Base-by-base conservation (phyloP, 1,139 yeast species). In the Taphrina populina region DNA sequence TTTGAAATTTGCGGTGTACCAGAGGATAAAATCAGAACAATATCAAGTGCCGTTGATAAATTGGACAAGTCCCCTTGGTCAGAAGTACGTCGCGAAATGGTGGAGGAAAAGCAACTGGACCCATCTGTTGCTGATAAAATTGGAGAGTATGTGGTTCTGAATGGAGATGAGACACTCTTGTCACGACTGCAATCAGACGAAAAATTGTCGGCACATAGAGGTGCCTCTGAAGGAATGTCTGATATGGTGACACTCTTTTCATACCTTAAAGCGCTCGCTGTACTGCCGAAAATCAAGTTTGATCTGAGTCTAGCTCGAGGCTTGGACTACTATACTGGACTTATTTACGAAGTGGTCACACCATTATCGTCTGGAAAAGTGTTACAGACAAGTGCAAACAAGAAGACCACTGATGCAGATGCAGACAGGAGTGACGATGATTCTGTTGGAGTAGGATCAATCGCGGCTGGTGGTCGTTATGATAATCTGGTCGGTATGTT, bases 381-480 rank as follows among this genome's bases (percentile, higher is more conserved):
- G 58, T 49, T 15, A 56, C 45, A 19, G 75, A 73, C 35, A 84
- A 80, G 66, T 71, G 82, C 66, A 82, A 83, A 68, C 78, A 76
- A 59, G 78, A 58, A 70, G 66, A 52, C 59, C 32, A 33, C 58
- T 56, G 44, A 68, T 66, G 82, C 77, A 23, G 88, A 81, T 52
- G 97, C 88, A 63, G 98, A 92, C 71, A 95, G 95, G 56, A 85
- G 95, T 52, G 97, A 88, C 62, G 61, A 60, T 21, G 64, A 57
- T 24, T 88, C 85, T 65, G 97, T 92, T 51, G 98, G 98, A 65
- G 96, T 92, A 52, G 98, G 98, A 26, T 90, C 97, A 6, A 88
- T 92, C 65, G 95, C 96, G 57, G 98, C 96, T 43, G 98, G 98
- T 73, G 98, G 98, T 63, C 86, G 98, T 71, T 92, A 92, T 71